Evolutionary conservation across 148 eudicot species (phyloP), one percentile per base, ranked within the genome.

Genomic region (Rhododendron williamsianum): DNA sequence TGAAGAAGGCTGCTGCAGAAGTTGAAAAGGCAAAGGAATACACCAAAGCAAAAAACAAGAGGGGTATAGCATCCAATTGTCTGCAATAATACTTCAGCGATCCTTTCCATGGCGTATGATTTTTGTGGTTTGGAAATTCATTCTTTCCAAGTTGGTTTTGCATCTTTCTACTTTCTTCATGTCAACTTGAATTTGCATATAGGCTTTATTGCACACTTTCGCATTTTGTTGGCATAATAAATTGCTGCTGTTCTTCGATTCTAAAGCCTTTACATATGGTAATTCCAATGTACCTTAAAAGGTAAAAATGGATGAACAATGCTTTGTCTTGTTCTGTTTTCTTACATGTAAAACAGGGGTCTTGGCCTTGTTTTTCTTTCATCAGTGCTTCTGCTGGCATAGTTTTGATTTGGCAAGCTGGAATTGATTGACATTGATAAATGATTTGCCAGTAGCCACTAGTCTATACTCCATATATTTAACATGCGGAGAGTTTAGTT

Each of bases 1-100:
- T 21, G 76, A 91, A 90, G 86, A 91, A 91, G 83, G 93, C 91
- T 80, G 52, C 82, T 82, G 85, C 58, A 52, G 93, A 91, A 72
- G 85, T 91, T 79, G 90, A 88, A 41, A 91, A 88, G 86, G 93
- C 93, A 84, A 91, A 88, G 89, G 91, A 89, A 8, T 91, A 65
- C 30, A 87, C 91, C 51, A 88, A 69, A 76, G 89, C 88, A 58
- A 91, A 90, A 77, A 91, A 91, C 80, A 90, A 89, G 84, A 88
- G 80, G 81, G 92, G 92, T 90, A 85, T 84, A 78, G 73, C 65
- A 80, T 78, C 51, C 43, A 6, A 25, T 10, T 18, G n/a, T 60
- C 13, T 46, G 36, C 72, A 51, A 15, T 83, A 30, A 30, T 30
- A 30, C 38, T 71, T 30, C 18, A 13, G 19, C 13, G 7, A 3